Evolutionary conservation across 2,329 filamentous ascomycete species (phyloP).

Genomic region (Xylariaceae sp.): DNA sequence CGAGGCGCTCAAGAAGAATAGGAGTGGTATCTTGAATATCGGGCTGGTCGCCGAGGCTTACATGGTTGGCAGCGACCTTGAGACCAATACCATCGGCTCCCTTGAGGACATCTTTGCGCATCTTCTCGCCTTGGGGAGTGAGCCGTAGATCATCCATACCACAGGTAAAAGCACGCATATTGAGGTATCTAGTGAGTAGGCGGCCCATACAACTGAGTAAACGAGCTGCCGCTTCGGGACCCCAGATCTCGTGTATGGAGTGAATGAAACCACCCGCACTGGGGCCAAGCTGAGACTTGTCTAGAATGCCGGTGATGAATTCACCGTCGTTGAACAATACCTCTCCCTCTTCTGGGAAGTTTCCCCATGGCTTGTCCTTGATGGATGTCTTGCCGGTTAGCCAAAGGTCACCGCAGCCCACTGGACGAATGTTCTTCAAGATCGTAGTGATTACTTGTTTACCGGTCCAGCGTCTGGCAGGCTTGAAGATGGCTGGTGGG

Average conservation of each 20-base stretch:
- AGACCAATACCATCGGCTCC: slow-evolving; percentile 69
- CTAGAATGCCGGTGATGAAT: slow-evolving; percentile 84
- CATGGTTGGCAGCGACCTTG: slow-evolving; percentile 81
- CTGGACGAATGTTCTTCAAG: slow-evolving; percentile 84
- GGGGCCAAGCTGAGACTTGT: slow-evolving; percentile 93
- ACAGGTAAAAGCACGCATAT: slow-evolving; percentile 94
- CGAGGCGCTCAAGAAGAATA: slow-evolving; percentile 73
- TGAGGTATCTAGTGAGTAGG: slow-evolving; percentile 82
- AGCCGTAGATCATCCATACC: slow-evolving; percentile 94
- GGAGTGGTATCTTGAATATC: slow-evolving; percentile 57
- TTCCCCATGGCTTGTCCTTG: slow-evolving; percentile 74
- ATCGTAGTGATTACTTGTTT: slow-evolving; percentile 95
- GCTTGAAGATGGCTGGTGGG: slow-evolving; percentile 78
- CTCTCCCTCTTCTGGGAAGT: slow-evolving; percentile 70
- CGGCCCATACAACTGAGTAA: slow-evolving; percentile 86
- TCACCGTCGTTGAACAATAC: slow-evolving; percentile 87
- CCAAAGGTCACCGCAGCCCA: slow-evolving; percentile 71
- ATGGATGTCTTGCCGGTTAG: slow-evolving; percentile 79
- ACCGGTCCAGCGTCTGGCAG: slow-evolving; percentile 82
- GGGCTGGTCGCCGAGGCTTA: slow-evolving; percentile 69
- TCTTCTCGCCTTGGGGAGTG: slow-evolving; percentile 72
- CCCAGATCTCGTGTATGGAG: slow-evolving; percentile 89
- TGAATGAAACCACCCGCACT: slow-evolving; percentile 85
- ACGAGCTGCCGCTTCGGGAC: slow-evolving; percentile 80
- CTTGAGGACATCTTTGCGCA: slow-evolving; percentile 65